These are phyloP conservation scores for Pisolithus albus DNA, from an alignment of 768 basidiomycete genomes.

Conservation along the genomic window DNA sequence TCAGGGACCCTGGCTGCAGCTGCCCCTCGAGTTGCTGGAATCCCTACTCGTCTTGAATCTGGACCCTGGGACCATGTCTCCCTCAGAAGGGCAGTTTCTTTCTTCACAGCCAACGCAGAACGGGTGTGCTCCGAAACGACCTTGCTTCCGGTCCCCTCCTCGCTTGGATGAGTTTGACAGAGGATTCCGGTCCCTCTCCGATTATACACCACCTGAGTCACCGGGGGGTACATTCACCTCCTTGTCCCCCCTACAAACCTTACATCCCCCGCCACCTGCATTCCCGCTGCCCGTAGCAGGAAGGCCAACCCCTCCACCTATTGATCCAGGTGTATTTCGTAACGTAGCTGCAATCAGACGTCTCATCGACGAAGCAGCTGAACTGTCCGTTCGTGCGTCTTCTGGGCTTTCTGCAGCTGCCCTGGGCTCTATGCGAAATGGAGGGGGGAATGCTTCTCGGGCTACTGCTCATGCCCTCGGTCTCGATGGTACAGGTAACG, in stretches of 20 bases:
- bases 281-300: slow-evolving; percentile 53
- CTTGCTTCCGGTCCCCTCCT: slow-evolving; percentile 16
- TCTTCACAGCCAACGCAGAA: slow-evolving; percentile 22
- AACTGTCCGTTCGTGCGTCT: slow-evolving; percentile 80
- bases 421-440: slow-evolving; percentile 55
- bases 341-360: slow-evolving; percentile 67
- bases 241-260: slow-evolving; percentile 26
- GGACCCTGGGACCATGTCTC: slow-evolving; percentile 58
- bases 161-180: slow-evolving; percentile 35
- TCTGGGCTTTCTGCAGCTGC: slow-evolving; percentile 76
- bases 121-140: slow-evolving; percentile 7
- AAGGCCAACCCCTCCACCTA: slow-evolving; percentile 74
- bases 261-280: slow-evolving; percentile 33
- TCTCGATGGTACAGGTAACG: slow-evolving; percentile 49
- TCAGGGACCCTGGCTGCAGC: slow-evolving; percentile 88
- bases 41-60: slow-evolving; percentile 73
- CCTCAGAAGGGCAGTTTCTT: slow-evolving; percentile 38
- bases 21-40: slow-evolving; percentile 80
- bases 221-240: slow-evolving; percentile 31
- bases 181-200: slow-evolving; percentile 35
- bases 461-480: slow-evolving; percentile 56
- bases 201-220: slow-evolving; percentile 42
- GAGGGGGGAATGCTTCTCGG: slow-evolving; percentile 45
- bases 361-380: slow-evolving; percentile 85
- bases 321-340: slow-evolving; percentile 83